Base-by-base conservation (phyloP, 2,329 filamentous ascomycete genomes). In the Aschersonia sp. region DNA sequence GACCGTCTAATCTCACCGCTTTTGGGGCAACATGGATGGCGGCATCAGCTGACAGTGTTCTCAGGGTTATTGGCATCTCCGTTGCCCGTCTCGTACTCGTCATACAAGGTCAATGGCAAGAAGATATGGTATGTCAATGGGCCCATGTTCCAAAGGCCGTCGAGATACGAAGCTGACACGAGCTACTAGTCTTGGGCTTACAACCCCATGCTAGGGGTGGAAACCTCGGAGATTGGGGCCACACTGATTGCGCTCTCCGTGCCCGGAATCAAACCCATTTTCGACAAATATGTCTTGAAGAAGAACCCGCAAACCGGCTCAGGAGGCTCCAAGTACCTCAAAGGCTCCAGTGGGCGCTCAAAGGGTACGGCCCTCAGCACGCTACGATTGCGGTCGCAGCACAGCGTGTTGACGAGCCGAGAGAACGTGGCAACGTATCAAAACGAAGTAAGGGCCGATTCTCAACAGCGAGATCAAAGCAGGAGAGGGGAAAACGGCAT, bases 241-340 rank as follows among this genome's bases (percentile, higher is more conserved):
- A 75, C 73, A 0, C 54, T 75, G 30, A 67, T 74, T 40, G 70
- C 72, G 1, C 63, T 75, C 1, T 75, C 72, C 0, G 61, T 74
- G 0, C 72, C 73, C 0, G 72, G 70, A 3, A 57, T 73, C 44
- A 74, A 75, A 47, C 72, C 71, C 0, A 54, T 74, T 3, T 65
- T 69, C 42, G 68, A 67, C 53, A 58, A 53, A 49, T 54, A 59
- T 44, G 48, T 66, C 30, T 51, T 62, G 45, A 50, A 55, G 30
- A 57, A 54, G 50, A 59, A 56, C 30, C 45, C 49, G 4, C 51
- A 54, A 30, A 44, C 50, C 3, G 52, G 55, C 10, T 53, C 51
- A 2, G 56, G 51, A 7, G 55, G 54, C 5, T 56, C 59, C 9
- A 51, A 54, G 29, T 58, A 58, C 30, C 55, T 57, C 5, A 52